A percentile compares a stretch with the other conserved stretches of the same genome.
Conservation (phyloP, 2,329 filamentous ascomycete species). For the Fusarium lyarnte region DNA sequence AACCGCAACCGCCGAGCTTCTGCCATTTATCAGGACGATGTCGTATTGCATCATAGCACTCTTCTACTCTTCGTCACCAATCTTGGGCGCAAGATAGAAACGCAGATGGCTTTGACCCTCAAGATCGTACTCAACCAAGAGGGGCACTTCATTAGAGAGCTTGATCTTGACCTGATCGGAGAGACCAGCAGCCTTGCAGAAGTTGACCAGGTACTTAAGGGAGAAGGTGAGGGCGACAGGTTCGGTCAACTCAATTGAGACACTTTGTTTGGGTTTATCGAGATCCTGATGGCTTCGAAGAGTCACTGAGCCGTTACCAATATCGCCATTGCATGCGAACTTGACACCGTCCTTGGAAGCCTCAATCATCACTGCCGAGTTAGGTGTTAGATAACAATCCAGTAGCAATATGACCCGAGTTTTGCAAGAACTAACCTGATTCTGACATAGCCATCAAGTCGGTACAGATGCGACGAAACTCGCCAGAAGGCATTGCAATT, state of each 20-base stretch:
- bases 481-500: slow-evolving; percentile 84
- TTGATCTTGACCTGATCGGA: slow-evolving; percentile 87
- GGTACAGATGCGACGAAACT: slow-evolving; percentile 95
- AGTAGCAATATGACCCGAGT: background rate
- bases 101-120: slow-evolving; percentile 89
- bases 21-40: slow-evolving; percentile 27
- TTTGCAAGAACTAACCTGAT: slow-evolving; percentile 73
- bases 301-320: slow-evolving; percentile 93
- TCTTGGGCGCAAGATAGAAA: slow-evolving; percentile 94
- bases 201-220: slow-evolving; percentile 99
- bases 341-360: slow-evolving; percentile 97
- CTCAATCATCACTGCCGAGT: slow-evolving; percentile 82
- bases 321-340: slow-evolving; percentile 92
- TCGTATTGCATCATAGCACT: slow-evolving; percentile 11
- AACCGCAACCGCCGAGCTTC: slow-evolving; percentile 29
- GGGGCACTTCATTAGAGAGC: slow-evolving; percentile 94
- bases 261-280: slow-evolving; percentile 86
- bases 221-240: slow-evolving; percentile 96
- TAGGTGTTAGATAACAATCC: background rate
- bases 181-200: slow-evolving; percentile 95
- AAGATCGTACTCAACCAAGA: slow-evolving; percentile 91
- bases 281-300: slow-evolving; percentile 88
- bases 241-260: slow-evolving; percentile 90
- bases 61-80: slow-evolving; percentile 53
- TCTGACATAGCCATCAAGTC: slow-evolving; percentile 94